These are phyloP conservation scores for Linum lewisii DNA, from an alignment of 345 rosid species.

Conservation along the genomic window DNA sequence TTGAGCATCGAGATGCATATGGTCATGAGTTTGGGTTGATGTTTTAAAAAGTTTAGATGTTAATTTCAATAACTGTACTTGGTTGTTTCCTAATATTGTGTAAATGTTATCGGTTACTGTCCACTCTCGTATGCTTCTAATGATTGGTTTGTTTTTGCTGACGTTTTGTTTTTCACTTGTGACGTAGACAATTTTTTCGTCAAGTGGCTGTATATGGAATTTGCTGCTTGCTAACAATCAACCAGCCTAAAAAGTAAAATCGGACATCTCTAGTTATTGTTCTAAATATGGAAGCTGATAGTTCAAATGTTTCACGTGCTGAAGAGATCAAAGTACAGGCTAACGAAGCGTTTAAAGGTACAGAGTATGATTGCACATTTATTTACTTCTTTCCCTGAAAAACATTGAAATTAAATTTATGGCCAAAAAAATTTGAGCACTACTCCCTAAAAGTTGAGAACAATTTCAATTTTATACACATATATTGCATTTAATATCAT, in stretches of 20 bases:
- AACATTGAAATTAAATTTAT: neutral
- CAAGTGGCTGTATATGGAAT: slow-evolving; percentile 6
- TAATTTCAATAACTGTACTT: neutral
- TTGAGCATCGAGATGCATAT: too few relatives aligned
- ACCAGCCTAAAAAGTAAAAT: neutral
- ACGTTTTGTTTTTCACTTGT: neutral
- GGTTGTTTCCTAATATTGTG: neutral
- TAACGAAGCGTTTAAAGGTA: slow-evolving; percentile 54
- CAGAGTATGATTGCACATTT: neutral
- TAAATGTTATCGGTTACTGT: neutral
- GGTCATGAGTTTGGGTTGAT: too few relatives aligned
- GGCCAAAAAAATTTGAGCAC: too few relatives aligned
- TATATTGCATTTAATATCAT: neutral
- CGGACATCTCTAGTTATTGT: slow-evolving; percentile 9
- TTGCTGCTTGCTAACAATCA: slow-evolving; percentile 1
- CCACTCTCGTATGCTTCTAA: neutral
- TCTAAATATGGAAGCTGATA: slow-evolving; percentile 34
- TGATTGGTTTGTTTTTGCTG: neutral
- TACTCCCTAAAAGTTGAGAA: neutral
- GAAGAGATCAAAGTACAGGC: slow-evolving; percentile 45
- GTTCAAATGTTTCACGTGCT: slow-evolving; percentile 26
- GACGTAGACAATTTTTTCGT: neutral
- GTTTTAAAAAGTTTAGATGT: too few relatives aligned
- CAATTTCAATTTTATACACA: neutral
- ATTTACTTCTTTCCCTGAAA: neutral